Percentiles rank a stretch among this genome's conserved stretches.
Evolutionary conservation across 768 basidiomycete genomes (phyloP).

Genomic region (Boletus fagicola): DNA sequence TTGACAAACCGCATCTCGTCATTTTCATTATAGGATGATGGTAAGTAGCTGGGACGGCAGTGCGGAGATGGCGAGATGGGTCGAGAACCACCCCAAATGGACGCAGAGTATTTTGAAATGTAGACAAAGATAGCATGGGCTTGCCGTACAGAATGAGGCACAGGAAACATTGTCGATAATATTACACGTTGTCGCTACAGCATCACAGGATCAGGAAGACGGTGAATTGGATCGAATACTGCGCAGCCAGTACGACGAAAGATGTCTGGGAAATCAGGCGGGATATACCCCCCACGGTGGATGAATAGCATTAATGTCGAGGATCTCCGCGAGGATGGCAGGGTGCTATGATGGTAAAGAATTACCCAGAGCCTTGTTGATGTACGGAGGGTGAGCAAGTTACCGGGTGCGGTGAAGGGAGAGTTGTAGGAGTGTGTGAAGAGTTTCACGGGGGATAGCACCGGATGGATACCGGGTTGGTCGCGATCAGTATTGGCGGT

Average conservation of each 20-base stretch:
- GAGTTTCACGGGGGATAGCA: slow-evolving; percentile 15
- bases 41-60: slow-evolving; percentile 11
- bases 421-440: neutral
- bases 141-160: slow-evolving; percentile 15
- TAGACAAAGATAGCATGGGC: neutral
- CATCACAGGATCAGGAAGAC: slow-evolving; percentile 16
- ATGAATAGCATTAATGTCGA: neutral
- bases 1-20: slow-evolving; percentile 21
- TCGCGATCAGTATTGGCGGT: slow-evolving; percentile 19
- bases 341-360: neutral
- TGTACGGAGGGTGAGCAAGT: slow-evolving; percentile 3
- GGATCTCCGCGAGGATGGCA: slow-evolving; percentile 8
- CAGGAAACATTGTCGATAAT: slow-evolving; percentile 16
- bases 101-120: slow-evolving; percentile 15
- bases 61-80: slow-evolving; percentile 29
- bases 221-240: neutral
- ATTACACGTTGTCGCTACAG: slow-evolving; percentile 11
- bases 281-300: neutral
- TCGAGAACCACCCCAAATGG: slow-evolving; percentile 14
- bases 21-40: slow-evolving; percentile 24
- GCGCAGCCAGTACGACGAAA: neutral
- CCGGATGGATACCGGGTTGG: slow-evolving; percentile 2
- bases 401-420: slow-evolving; percentile 6
- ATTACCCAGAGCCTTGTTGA: neutral
- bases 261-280: neutral